Percentiles rank a stretch among this genome's conserved stretches.
phyloP scores from a whole-genome alignment of 108 stramenopile species.

The Conticribra guillardii region DNA sequence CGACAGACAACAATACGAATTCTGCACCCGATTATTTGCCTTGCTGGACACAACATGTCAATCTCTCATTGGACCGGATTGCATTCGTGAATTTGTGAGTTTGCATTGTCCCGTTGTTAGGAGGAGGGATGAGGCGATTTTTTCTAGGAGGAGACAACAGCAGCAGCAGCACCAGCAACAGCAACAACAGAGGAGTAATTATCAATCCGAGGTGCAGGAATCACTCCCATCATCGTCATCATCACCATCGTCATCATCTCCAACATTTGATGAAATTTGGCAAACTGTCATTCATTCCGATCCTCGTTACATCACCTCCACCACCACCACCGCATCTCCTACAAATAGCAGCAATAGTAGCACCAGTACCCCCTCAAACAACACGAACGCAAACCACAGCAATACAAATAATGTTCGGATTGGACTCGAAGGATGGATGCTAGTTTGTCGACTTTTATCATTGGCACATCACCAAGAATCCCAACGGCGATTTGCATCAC shows the following conservation, averaged over 20 bases:
- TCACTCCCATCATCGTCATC: too few relatives aligned
- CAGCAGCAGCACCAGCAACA: too few relatives aligned
- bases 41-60: constrained; percentile 81
- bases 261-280: constrained; percentile 90
- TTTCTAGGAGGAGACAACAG: constrained; percentile 8
- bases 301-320: too few relatives aligned
- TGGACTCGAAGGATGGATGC: constrained; percentile 85
- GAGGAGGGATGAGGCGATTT: constrained; percentile 78
- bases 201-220: too few relatives aligned
- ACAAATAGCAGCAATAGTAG: constrained; percentile 2
- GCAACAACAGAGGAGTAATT: too few relatives aligned
- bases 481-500: constrained; percentile 76
- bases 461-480: constrained; percentile 85
- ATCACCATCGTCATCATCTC: too few relatives aligned
- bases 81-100: constrained; percentile 73
- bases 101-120: constrained; percentile 82
- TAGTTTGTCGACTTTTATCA: constrained; percentile 87
- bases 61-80: constrained; percentile 62
- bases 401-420: constrained; percentile 43
- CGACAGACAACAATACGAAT: constrained; percentile 68
- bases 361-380: too few relatives aligned
- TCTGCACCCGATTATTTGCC: constrained; percentile 70
- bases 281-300: constrained; percentile 57
- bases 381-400: too few relatives aligned
- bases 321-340: not conserved